Evolutionary conservation across 164 flowering plant genomes (phyloP), one percentile per base, ranked within the genome.

Genomic region (Hamamelis virginiana): DNA sequence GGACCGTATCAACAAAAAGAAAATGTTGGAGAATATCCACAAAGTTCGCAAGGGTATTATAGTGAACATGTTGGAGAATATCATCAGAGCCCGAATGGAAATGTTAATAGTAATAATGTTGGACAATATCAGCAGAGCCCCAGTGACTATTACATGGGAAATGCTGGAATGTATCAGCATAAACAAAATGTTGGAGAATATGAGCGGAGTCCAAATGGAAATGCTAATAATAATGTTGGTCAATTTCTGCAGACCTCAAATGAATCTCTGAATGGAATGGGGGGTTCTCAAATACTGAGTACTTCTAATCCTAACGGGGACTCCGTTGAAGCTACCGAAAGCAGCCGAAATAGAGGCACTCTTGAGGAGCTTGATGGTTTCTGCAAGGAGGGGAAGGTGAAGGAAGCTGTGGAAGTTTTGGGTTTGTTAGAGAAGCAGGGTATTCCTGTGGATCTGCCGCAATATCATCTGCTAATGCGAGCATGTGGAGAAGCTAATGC

Each of bases 381-480:
- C 2, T 81, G 81, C 63, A 76, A 82, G 67, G 84, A 86, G 23
- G 84, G 89, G 25, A 87, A 87, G 63, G 64, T 85, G 58, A 79
- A 88, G 75, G 89, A 86, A 75, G 95, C 91, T 27, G 76, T 92
- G 33, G 83, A 85, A 55, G 78, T 85, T 63, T 68, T 92, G 77
- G 75, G 45, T 18, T 63, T 78, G 66, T 60, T 92, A 6, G 84
- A 80, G 63, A 74, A 80, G 65, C 78, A 77, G 67, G 51, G 70
- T 16, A 65, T 77, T 53, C 10, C 28, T 12, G 77, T 93, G 21
- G 97, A 87, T 69, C 61, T 85, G 62, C 73, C 78, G 0, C 74
- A 77, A 14, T 83, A 80, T 76, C 43, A 83, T 57, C 71, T 43
- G 52, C 72, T 92, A 70, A 78, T 91, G 68, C 64, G 79, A n/a